Evolutionary conservation across 73 alveolate species (phyloP), one percentile per base, ranked within the genome.

Genomic region (Halteria grandinella): DNA sequence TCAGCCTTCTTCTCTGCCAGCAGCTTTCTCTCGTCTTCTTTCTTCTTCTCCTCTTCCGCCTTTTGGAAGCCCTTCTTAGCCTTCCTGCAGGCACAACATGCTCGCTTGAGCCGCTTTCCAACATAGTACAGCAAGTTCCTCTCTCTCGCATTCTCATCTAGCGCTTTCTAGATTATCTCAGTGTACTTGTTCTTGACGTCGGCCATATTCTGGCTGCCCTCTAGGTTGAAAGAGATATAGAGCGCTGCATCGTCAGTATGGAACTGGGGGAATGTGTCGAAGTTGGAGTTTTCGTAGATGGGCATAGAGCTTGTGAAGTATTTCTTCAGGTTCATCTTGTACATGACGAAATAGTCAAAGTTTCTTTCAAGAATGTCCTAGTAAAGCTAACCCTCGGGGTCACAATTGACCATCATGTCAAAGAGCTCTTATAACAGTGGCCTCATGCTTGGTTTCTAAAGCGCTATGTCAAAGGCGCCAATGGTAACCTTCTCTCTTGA

Each of bases 281-380:
- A 10, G 18, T 45, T 18, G 21, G 20, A n/a, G n/a, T n/a, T n/a
- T n/a, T n/a, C 6, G 15, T 1, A n/a, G 7, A 51, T 14, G 4
- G 80, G 63, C 32, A 66, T 21, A 2, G 20, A 21, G 23, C 55
- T 23, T 17, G 43, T 66, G 28, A 66, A 45, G 32, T 66, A 66
- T 2, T 66, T 52, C 54, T 66, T 66, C 27, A 66, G 36, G 39
- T 66, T 57, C 25, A 66, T 29, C 29, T 45, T 66, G 6, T 44
- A 36, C 1, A 45, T 40, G 1, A 66, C 32, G 2, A 66, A 43
- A 3, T 15, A 2, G 15, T 43, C 12, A 6, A 66, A 24, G 32
- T 66, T 63, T 43, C 47, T 45, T 17, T 45, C 80, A 28, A 66
- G 27, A 47, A 66, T 41, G 52, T 15, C 43, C 54, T 66, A 45